These are phyloP conservation scores for Abelmoschus esculentus DNA, from an alignment of 345 rosid genomes.

Conservation along the genomic window DNA sequence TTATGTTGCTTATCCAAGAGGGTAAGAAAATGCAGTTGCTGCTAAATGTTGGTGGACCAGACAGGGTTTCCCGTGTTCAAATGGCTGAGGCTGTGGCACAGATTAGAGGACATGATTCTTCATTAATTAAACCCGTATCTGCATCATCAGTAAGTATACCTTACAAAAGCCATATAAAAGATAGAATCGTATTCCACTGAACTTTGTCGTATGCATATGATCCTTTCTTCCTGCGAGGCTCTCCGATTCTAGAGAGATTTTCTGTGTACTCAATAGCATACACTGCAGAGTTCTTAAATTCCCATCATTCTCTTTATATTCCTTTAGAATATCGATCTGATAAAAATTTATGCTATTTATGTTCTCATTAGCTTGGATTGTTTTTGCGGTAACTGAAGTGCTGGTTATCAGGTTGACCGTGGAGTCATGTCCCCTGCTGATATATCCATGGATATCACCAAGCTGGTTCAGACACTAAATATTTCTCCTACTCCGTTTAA, in stretches of 20 bases:
- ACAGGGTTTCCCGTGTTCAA: slow-evolving; percentile 77
- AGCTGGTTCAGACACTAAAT: slow-evolving; percentile 42
- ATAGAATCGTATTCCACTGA: neutral
- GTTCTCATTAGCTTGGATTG: neutral
- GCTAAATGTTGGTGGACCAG: slow-evolving; percentile 76
- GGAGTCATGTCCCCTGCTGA: slow-evolving; percentile 78
- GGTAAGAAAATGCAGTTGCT: slow-evolving; percentile 56
- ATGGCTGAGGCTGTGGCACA: slow-evolving; percentile 81
- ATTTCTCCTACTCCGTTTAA: slow-evolving; percentile 48
- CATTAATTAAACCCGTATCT: slow-evolving; percentile 60
- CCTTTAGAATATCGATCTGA: neutral
- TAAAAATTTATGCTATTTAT: too few species aligned
- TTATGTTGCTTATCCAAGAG: slow-evolving; percentile 31
- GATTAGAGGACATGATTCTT: slow-evolving; percentile 46
- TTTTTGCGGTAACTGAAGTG: neutral
- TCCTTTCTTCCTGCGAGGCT: neutral
- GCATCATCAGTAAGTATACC: slow-evolving; percentile 53
- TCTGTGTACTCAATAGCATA: neutral
- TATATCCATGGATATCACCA: slow-evolving; percentile 77
- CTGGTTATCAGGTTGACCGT: slow-evolving; percentile 52
- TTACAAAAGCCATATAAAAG: neutral
- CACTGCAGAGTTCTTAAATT: neutral
- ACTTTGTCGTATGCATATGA: neutral
- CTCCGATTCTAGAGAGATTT: neutral
- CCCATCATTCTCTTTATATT: neutral